Evolutionary conservation across 2,329 filamentous ascomycete genomes (phyloP).

Genomic region (Nothomitra cinnamomea): DNA sequence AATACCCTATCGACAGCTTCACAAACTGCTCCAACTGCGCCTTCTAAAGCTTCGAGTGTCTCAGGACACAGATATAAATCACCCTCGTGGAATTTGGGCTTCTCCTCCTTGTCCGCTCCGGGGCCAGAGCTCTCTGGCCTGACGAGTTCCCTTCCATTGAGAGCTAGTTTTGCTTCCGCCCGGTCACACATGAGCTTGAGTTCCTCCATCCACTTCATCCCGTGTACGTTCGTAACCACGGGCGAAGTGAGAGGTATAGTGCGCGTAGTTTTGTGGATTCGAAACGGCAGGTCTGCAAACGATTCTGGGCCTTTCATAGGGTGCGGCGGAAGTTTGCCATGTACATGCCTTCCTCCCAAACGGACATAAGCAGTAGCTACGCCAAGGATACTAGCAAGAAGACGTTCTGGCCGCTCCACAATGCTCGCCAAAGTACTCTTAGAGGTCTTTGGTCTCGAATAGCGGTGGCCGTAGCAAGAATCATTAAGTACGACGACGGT

Average conservation of each 20-base stretch:
- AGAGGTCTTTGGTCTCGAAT: slow-evolving; percentile 62
- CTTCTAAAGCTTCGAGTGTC: slow-evolving; percentile 75
- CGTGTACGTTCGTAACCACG: slow-evolving; percentile 81
- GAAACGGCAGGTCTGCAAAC: slow-evolving; percentile 54
- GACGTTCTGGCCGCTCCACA: slow-evolving; percentile 81
- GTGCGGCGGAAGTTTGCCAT: slow-evolving; percentile 49
- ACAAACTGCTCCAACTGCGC: slow-evolving; percentile 79
- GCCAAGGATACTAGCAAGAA: slow-evolving; percentile 69
- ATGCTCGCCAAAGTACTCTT: slow-evolving; percentile 59
- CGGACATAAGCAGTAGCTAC: slow-evolving; percentile 77
- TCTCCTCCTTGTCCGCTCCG: slow-evolving; percentile 25
- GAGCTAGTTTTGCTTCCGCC: slow-evolving; percentile 61
- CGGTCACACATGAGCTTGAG: slow-evolving; percentile 68
- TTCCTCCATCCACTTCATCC: slow-evolving; percentile 84
- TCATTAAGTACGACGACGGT: slow-evolving; percentile 82
- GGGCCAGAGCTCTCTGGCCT: slow-evolving; percentile 31
- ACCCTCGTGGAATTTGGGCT: slow-evolving; percentile 57
- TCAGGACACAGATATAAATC: slow-evolving; percentile 83
- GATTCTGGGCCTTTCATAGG: slow-evolving; percentile 39
- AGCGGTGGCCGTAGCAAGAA: slow-evolving; percentile 87
- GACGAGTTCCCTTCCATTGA: slow-evolving; percentile 60
- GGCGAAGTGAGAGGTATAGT: slow-evolving; percentile 53
- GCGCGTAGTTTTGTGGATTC: slow-evolving; percentile 65
- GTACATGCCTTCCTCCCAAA: slow-evolving; percentile 64
- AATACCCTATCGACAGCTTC: slow-evolving; percentile 86